These are phyloP conservation scores for Podaxis sp. DNA, from an alignment of 768 basidiomycete genomes.

Conservation along the genomic window DNA sequence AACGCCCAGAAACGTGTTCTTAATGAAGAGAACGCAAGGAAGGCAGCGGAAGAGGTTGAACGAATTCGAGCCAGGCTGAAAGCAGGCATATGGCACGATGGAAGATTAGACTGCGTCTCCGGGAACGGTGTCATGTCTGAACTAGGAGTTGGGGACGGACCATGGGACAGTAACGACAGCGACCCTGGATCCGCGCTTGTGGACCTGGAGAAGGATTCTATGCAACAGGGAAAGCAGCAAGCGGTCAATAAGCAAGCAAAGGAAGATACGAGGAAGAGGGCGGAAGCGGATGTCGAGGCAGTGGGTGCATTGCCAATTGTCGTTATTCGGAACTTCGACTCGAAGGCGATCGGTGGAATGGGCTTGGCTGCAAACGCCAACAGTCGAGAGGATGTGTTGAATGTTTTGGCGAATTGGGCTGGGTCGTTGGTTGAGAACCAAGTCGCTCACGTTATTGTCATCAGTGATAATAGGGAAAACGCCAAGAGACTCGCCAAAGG, in stretches of 20 bases:
- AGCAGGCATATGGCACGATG: constrained; percentile 82
- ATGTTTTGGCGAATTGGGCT: constrained; percentile 81
- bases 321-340: constrained; percentile 76
- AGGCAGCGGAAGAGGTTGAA: constrained; percentile 37
- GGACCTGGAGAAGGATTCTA: not conserved
- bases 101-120: constrained; percentile 77
- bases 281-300: constrained; percentile 42
- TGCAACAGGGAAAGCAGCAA: not conserved
- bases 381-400: constrained; percentile 66
- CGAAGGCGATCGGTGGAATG: constrained; percentile 34
- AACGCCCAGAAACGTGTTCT: constrained; percentile 36
- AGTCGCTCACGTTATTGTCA: constrained; percentile 87
- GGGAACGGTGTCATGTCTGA: constrained; percentile 88
- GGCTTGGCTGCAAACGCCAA: constrained; percentile 27
- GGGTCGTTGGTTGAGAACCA: constrained; percentile 79
- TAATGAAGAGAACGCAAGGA: constrained; percentile 33
- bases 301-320: constrained; percentile 78
- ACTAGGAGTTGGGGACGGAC: constrained; percentile 80
- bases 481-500: constrained; percentile 82
- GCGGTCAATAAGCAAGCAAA: not conserved
- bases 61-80: constrained; percentile 45
- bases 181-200: not conserved
- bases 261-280: constrained; percentile 15
- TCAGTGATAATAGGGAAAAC: constrained; percentile 89
- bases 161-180: constrained; percentile 31